Conservation (phyloP, 176 grass and related monocot genomes). For the Tillandsia leiboldiana region DNA sequence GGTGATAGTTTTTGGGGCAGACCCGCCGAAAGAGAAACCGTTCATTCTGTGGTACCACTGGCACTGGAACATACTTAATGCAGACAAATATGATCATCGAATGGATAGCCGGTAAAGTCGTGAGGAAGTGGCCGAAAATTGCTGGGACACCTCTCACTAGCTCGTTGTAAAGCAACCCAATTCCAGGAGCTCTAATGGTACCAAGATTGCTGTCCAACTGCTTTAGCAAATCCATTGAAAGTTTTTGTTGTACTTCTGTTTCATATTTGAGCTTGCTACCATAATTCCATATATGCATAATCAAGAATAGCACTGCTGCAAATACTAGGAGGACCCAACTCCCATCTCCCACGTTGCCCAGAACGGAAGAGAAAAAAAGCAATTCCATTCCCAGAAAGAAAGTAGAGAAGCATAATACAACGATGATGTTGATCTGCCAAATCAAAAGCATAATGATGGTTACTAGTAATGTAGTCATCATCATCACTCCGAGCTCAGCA, state of each 20-base stretch:
- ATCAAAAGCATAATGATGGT: constrained; percentile 99
- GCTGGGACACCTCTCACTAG: constrained; percentile 85
- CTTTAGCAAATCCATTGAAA: constrained; percentile 72
- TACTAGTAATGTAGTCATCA: constrained; percentile 84
- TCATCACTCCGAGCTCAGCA: constrained; percentile 93
- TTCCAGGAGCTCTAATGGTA: constrained; percentile 87
- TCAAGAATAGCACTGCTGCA: constrained; percentile 62
- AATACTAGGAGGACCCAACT: constrained; percentile 94
- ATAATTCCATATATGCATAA: constrained; percentile 98
- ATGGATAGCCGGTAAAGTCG: constrained; percentile 90
- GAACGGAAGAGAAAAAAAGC: constrained; percentile 89
- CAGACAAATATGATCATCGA: constrained; percentile 99
- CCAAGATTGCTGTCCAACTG: constrained; percentile 86
- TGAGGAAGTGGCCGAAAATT: constrained; percentile 89
- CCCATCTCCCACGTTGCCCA: constrained; percentile 68
- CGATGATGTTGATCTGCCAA: constrained; percentile 94
- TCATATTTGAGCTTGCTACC: constrained; percentile 93
- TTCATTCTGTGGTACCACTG: constrained; percentile 88
- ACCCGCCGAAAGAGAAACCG: constrained; percentile 93
- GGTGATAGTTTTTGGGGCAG: constrained; percentile 83
- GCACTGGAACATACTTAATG: constrained; percentile 94
- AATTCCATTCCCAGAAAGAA: constrained; percentile 84
- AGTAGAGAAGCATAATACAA: constrained; percentile 64
- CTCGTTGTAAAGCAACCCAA: constrained; percentile 96
- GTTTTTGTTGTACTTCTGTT: constrained; percentile 94